A percentile compares a stretch with the other conserved stretches of the same genome.
Conservation (phyloP, 257 asterid genomes). For the Mitragyna speciosa region DNA sequence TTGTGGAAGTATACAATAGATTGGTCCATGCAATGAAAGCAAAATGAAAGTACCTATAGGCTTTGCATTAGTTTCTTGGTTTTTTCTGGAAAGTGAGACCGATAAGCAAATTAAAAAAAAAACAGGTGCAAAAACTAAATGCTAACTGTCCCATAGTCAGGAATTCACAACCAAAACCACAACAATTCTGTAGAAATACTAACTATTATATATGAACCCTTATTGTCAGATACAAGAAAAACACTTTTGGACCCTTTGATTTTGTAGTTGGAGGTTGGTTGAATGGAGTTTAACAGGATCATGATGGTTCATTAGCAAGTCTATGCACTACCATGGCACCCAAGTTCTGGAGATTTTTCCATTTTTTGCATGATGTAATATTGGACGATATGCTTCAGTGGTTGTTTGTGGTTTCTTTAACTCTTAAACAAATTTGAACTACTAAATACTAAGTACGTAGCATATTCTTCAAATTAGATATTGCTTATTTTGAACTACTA, state of each 20-base stretch:
- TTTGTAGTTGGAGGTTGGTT: background rate
- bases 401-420: no score
- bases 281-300: no score
- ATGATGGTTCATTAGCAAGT: no score
- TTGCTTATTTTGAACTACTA: no score
- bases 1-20: background rate
- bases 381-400: no score
- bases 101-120: background rate
- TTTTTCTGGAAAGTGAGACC: background rate
- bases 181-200: background rate
- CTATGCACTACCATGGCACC: no score
- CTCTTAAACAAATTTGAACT: no score
- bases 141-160: background rate
- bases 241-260: background rate
- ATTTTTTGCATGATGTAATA: no score
- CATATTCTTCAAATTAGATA: no score
- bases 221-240: background rate
- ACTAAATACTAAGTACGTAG: no score
- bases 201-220: background rate
- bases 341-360: no score
- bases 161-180: conserved; percentile 7
- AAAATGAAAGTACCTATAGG: background rate
- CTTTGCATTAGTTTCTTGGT: background rate
- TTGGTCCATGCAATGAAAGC: background rate
- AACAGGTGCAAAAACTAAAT: background rate